phyloP scores from a whole-genome alignment of 306 rosid genomes.

The Mimosa bimucronata region DNA sequence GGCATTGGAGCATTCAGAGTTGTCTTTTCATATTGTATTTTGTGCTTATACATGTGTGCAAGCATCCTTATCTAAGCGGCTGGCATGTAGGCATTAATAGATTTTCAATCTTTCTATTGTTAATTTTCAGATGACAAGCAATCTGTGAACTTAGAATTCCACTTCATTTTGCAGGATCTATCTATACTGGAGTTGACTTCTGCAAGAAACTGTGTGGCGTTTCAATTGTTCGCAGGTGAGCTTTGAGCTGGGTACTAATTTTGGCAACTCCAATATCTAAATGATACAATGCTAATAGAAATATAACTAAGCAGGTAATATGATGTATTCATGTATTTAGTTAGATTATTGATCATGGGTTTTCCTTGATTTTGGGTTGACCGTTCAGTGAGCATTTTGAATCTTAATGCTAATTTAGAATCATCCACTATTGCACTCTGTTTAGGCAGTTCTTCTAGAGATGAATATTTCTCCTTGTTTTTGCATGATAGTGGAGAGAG shows the following conservation, averaged over 20 bases:
- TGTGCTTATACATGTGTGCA: not conserved
- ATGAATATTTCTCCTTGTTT: constrained; percentile 29
- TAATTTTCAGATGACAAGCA: not conserved
- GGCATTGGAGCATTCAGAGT: not conserved
- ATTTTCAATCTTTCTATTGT: not conserved
- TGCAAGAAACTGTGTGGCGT: constrained; percentile 98
- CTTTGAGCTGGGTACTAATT: constrained; percentile 55
- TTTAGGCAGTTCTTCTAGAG: constrained; percentile 1
- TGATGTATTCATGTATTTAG: not conserved
- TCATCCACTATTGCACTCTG: constrained; percentile 4
- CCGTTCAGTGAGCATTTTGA: constrained; percentile 12
- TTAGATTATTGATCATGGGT: not conserved
- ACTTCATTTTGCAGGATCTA: constrained; percentile 64
- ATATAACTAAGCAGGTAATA: not conserved
- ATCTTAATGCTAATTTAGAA: constrained; percentile 22
- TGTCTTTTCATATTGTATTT: not conserved
- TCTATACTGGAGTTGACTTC: constrained; percentile 95
- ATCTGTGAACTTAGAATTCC: not conserved
- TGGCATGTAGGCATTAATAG: not conserved
- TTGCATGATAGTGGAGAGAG: constrained; percentile 82
- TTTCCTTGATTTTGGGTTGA: not conserved
- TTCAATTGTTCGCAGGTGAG: constrained; percentile 96
- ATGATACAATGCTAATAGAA: constrained; percentile 14
- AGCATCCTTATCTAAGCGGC: not conserved
- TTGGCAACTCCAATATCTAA: constrained; percentile 32